A percentile compares a stretch with the other conserved stretches of the same genome.
Evolutionary conservation across 2,329 filamentous ascomycete genomes (phyloP).

Genomic region (Hypocrella siamensis): DNA sequence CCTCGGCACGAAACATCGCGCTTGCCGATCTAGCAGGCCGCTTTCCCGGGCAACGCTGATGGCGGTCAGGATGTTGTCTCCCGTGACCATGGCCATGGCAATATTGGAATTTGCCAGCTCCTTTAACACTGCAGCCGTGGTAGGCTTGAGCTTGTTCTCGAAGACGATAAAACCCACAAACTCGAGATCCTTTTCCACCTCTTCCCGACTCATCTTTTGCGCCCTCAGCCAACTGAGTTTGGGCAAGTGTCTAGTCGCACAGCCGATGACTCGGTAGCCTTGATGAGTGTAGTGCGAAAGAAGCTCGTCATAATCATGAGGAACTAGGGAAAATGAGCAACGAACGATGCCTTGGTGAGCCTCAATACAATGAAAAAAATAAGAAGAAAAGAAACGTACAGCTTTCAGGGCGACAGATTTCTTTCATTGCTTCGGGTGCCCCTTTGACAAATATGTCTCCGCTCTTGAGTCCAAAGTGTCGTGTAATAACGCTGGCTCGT

Average conservation of each 20-base stretch:
- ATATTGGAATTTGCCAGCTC: slow-evolving; percentile 76
- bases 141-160: slow-evolving; percentile 93
- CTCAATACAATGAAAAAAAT: not conserved
- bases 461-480: slow-evolving; percentile 71
- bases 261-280: slow-evolving; percentile 92
- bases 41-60: slow-evolving; percentile 92
- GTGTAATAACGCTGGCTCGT: slow-evolving; percentile 81
- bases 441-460: slow-evolving; percentile 91
- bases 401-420: slow-evolving; percentile 73
- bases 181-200: slow-evolving; percentile 69
- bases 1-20: slow-evolving; percentile 85
- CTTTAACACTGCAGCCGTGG: slow-evolving; percentile 63
- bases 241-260: slow-evolving; percentile 73
- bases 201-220: slow-evolving; percentile 78
- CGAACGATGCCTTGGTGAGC: slow-evolving; percentile 6
- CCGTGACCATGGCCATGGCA: slow-evolving; percentile 87
- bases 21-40: slow-evolving; percentile 60
- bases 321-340: too few relatives aligned
- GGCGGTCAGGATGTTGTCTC: slow-evolving; percentile 93
- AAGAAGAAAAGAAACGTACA: slow-evolving; percentile 34
- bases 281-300: slow-evolving; percentile 86
- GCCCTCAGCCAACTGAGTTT: slow-evolving; percentile 89
- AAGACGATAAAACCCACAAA: slow-evolving; percentile 97
- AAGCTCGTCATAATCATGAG: slow-evolving; percentile 76
- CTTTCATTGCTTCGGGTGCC: slow-evolving; percentile 88